Evolutionary conservation across 805 yeast species (phyloP).

Genomic region (Saccharomycopsis guyanensis): DNA sequence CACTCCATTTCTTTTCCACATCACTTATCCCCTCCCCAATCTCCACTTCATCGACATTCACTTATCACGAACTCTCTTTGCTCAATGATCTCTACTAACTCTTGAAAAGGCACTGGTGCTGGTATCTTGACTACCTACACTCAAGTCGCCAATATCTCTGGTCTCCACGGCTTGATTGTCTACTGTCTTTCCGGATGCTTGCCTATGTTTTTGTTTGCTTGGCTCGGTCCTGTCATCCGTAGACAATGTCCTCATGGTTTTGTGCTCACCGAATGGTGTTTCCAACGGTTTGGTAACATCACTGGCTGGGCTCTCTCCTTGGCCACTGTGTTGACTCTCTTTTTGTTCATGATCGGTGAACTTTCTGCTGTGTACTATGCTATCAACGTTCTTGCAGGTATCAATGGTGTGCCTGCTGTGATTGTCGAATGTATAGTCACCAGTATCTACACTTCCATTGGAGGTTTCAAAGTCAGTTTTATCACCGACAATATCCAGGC

Average conservation of each 20-base stretch:
- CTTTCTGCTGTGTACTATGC: constrained; percentile 74
- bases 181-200: constrained; percentile 74
- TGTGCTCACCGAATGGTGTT: constrained; percentile 92
- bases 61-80: too few species aligned
- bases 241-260: constrained; percentile 82
- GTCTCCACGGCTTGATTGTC: constrained; percentile 79
- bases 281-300: constrained; percentile 65
- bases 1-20: too few species aligned
- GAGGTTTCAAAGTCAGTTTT: constrained; percentile 86
- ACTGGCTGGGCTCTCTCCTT: constrained; percentile 70
- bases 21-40: not conserved
- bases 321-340: constrained; percentile 79
- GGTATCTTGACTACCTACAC: constrained; percentile 83
- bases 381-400: constrained; percentile 66
- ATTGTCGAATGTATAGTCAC: constrained; percentile 84
- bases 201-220: constrained; percentile 79
- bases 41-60: not conserved
- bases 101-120: constrained; percentile 77
- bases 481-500: constrained; percentile 84
- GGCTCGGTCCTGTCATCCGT: constrained; percentile 74
- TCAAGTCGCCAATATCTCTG: constrained; percentile 77
- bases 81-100: constrained; percentile 5
- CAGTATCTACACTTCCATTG: constrained; percentile 76
- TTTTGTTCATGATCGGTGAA: constrained; percentile 81
- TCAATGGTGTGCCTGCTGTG: constrained; percentile 71